Percentiles rank a stretch among this genome's conserved stretches.
Evolutionary conservation across 1,284 basidiomycete species (phyloP).

Genomic region (Trichosporon sp.): DNA sequence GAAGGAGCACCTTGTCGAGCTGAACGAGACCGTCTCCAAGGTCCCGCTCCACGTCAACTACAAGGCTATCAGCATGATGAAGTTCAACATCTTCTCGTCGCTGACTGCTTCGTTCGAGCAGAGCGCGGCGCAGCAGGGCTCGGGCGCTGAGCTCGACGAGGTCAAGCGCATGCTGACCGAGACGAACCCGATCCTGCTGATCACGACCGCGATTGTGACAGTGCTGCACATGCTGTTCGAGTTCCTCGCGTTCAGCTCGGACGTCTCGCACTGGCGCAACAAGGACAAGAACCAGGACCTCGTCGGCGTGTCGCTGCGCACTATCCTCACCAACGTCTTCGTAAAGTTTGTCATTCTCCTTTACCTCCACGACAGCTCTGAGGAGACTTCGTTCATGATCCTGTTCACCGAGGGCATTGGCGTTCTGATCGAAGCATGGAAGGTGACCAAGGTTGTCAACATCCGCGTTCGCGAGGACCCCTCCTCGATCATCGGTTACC

Average conservation of each 20-base stretch:
- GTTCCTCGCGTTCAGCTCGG: slow-evolving; percentile 89
- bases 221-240: slow-evolving; percentile 85
- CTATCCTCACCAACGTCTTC: slow-evolving; percentile 88
- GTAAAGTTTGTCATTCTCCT: slow-evolving; percentile 83
- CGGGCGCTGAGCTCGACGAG: slow-evolving; percentile 76
- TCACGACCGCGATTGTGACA: slow-evolving; percentile 66
- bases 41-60: slow-evolving; percentile 78
- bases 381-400: slow-evolving; percentile 94
- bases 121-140: slow-evolving; percentile 61
- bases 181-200: slow-evolving; percentile 87
- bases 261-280: slow-evolving; percentile 90
- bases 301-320: slow-evolving; percentile 55
- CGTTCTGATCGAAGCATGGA: slow-evolving; percentile 91
- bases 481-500: slow-evolving; percentile 70
- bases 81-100: slow-evolving; percentile 71
- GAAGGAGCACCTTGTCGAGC: slow-evolving; percentile 68
- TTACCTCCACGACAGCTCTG: slow-evolving; percentile 90
- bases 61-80: slow-evolving; percentile 71
- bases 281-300: slow-evolving; percentile 73
- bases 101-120: slow-evolving; percentile 79
- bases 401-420: slow-evolving; percentile 81
- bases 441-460: slow-evolving; percentile 74
- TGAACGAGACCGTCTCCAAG: slow-evolving; percentile 68
- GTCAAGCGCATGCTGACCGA: slow-evolving; percentile 90
- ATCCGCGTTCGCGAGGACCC: slow-evolving; percentile 62